phyloP scores from a whole-genome alignment of 345 rosid species.

The Moringa oleifera region DNA sequence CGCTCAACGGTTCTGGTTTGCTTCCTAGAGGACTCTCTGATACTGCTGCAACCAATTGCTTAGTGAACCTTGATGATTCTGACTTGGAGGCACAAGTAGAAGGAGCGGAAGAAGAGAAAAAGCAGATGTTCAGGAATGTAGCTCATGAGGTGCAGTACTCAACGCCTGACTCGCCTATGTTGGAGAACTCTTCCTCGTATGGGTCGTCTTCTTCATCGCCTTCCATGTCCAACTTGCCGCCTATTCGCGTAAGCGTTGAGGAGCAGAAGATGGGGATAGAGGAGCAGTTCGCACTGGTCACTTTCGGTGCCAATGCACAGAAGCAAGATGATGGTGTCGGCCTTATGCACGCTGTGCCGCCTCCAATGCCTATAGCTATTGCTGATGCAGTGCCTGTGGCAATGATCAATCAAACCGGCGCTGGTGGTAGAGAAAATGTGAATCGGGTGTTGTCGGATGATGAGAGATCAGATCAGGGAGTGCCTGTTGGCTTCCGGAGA shows the following conservation, averaged over 20 bases:
- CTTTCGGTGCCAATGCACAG: slow-evolving; percentile 27
- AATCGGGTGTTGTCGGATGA: slow-evolving; percentile 41
- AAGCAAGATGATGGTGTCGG: slow-evolving; percentile 37
- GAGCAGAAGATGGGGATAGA: slow-evolving; percentile 38
- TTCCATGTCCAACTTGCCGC: slow-evolving; percentile 60
- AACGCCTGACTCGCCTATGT: slow-evolving; percentile 50
- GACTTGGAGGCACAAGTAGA: slow-evolving; percentile 26
- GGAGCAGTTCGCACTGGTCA: slow-evolving; percentile 59
- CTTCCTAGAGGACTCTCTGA: slow-evolving; percentile 66
- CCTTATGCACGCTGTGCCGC: slow-evolving; percentile 20
- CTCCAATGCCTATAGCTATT: slow-evolving; percentile 24
- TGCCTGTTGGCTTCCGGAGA: slow-evolving; percentile 39
- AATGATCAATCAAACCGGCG: too few relatives aligned
- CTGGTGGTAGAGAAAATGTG: slow-evolving; percentile 24
- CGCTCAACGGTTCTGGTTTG: slow-evolving; percentile 57
- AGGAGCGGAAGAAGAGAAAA: slow-evolving; percentile 22
- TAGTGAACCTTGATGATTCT: slow-evolving; percentile 49
- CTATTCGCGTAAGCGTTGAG: slow-evolving; percentile 47
- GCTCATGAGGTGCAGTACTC: slow-evolving; percentile 42
- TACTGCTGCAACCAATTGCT: slow-evolving; percentile 42
- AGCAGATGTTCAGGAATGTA: slow-evolving; percentile 17
- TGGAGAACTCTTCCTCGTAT: slow-evolving; percentile 38
- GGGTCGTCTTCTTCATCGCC: slow-evolving; percentile 69
- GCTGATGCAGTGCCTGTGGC: slow-evolving; percentile 13
- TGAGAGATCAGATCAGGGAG: slow-evolving; percentile 64